Evolutionary conservation across 345 rosid species (phyloP).

Genomic region (Eutrema japonicum): DNA sequence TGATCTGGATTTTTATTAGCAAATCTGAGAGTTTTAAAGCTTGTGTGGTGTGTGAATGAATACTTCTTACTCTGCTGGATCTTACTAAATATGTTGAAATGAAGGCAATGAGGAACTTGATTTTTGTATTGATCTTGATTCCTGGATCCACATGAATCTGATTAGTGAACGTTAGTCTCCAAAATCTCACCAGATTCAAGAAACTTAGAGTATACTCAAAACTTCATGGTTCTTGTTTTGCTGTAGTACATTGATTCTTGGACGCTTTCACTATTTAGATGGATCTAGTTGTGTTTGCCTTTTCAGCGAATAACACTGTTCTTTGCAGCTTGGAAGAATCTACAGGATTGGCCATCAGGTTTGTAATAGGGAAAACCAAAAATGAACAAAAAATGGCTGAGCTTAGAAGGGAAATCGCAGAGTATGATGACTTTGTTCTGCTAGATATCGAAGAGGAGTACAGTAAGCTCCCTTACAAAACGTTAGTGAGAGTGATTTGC

Average conservation of each 20-base stretch:
- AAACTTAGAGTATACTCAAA: neutral
- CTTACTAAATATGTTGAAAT: neutral
- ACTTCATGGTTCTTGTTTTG: neutral
- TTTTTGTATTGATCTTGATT: slow-evolving; percentile 19
- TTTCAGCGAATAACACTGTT: neutral
- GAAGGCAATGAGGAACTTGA: slow-evolving; percentile 4
- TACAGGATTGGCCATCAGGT: slow-evolving; percentile 79
- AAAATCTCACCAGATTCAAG: slow-evolving; percentile 9
- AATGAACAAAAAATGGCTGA: slow-evolving; percentile 62
- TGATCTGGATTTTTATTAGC: slow-evolving; percentile 21
- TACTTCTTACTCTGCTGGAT: neutral
- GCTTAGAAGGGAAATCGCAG: slow-evolving; percentile 70
- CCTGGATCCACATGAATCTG: slow-evolving; percentile 4
- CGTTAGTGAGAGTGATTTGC: slow-evolving; percentile 58
- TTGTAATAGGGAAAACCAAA: slow-evolving; percentile 73
- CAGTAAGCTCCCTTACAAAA: slow-evolving; percentile 96
- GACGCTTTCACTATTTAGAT: neutral
- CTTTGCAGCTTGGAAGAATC: slow-evolving; percentile 79
- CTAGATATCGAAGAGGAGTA: slow-evolving; percentile 95
- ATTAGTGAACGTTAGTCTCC: neutral
- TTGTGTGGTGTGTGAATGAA: slow-evolving; percentile 5
- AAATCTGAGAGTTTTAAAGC: neutral
- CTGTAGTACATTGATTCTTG: slow-evolving; percentile 2
- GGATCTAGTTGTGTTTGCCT: neutral
- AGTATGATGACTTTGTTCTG: slow-evolving; percentile 79